Conservation (phyloP, 345 rosid genomes). For the Hibiscus tridactylites region DNA sequence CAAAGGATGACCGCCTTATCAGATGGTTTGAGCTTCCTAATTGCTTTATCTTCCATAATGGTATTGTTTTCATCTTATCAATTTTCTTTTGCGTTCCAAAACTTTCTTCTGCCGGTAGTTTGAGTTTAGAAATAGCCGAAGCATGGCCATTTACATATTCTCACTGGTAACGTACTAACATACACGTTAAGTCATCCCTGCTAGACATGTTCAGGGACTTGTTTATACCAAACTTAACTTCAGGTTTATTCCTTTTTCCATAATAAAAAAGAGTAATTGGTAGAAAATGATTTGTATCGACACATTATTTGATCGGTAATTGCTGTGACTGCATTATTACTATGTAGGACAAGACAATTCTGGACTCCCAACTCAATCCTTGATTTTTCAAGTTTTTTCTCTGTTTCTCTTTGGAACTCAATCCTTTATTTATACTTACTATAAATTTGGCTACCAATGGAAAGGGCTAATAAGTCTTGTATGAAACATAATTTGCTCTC, state of each 20-base stretch:
- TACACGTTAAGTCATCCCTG: neutral
- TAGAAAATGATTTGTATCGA: neutral
- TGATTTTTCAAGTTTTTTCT: neutral
- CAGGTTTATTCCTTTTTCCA: neutral
- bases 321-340: neutral
- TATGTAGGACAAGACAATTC: neutral
- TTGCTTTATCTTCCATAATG: slow-evolving; percentile 91
- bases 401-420: neutral
- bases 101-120: neutral
- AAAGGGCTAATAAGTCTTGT: neutral
- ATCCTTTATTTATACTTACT: neutral
- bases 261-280: neutral
- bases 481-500: neutral
- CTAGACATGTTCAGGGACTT: neutral
- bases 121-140: neutral
- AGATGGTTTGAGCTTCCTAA: slow-evolving; percentile 99
- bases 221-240: neutral
- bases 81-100: neutral
- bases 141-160: neutral
- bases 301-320: neutral
- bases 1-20: slow-evolving; percentile 68
- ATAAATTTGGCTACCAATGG: neutral
- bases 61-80: slow-evolving; percentile 25
- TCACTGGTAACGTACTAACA: neutral
- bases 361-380: neutral